Evolutionary conservation across 1,284 basidiomycete genomes (phyloP).

Genomic region (Wolfiporia cocos): DNA sequence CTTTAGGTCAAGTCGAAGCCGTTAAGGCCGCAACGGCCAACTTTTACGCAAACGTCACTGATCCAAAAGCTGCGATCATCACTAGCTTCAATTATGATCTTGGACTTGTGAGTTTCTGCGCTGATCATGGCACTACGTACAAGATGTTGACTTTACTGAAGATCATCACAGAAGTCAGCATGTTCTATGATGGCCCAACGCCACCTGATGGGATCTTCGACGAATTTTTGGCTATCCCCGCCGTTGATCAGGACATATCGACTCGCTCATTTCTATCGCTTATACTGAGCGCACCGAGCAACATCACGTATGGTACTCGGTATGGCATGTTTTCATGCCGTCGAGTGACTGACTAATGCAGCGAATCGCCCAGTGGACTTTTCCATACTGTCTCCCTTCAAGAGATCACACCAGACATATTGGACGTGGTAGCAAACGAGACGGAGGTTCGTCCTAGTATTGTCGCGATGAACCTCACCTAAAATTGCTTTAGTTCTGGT

Average conservation of each 20-base stretch:
- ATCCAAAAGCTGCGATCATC: slow-evolving; percentile 56
- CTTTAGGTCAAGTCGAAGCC: slow-evolving; percentile 27
- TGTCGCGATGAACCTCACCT: neutral
- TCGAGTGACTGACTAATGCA: neutral
- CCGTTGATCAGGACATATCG: slow-evolving; percentile 22
- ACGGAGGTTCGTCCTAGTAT: slow-evolving; percentile 38
- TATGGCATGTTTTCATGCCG: neutral
- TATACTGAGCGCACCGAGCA: slow-evolving; percentile 32
- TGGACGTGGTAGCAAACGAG: slow-evolving; percentile 45
- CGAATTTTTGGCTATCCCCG: slow-evolving; percentile 30
- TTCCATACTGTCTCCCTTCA: slow-evolving; percentile 44
- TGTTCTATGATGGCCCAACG: slow-evolving; percentile 39
- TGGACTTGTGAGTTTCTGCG: slow-evolving; percentile 28
- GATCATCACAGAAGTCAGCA: slow-evolving; percentile 15
- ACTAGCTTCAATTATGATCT: slow-evolving; percentile 44
- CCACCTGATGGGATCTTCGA: slow-evolving; percentile 39
- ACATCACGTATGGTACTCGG: slow-evolving; percentile 24
- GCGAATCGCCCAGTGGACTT: slow-evolving; percentile 27
- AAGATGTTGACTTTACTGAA: neutral
- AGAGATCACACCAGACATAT: slow-evolving; percentile 17
- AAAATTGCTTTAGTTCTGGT: slow-evolving; percentile 20
- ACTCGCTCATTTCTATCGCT: slow-evolving; percentile 33
- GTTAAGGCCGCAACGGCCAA: slow-evolving; percentile 40
- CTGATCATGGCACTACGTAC: slow-evolving; percentile 8
- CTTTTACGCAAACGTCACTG: slow-evolving; percentile 40